A percentile compares a stretch with the other conserved stretches of the same genome.
phyloP scores from a whole-genome alignment of 805 yeast genomes.

The Kodamaea hsintzibuensis region DNA sequence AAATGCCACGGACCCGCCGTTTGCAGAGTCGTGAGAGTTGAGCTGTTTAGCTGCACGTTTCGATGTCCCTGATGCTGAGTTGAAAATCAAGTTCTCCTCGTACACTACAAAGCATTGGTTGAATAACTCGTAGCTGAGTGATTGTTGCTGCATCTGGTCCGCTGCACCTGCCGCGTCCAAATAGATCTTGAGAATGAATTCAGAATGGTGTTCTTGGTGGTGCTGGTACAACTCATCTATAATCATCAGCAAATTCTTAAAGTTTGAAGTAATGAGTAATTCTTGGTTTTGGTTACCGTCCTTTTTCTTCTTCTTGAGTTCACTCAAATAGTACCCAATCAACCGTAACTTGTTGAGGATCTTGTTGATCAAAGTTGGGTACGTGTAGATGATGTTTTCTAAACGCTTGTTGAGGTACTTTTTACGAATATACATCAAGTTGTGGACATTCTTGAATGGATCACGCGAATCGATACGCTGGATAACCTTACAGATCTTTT shows the following conservation, averaged over 20 bases:
- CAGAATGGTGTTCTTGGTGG: slow-evolving; percentile 33
- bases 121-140: slow-evolving; percentile 82
- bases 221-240: slow-evolving; percentile 62
- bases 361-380: slow-evolving; percentile 70
- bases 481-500: slow-evolving; percentile 65
- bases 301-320: slow-evolving; percentile 22
- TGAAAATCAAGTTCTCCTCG: slow-evolving; percentile 54
- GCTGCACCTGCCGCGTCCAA: slow-evolving; percentile 73
- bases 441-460: slow-evolving; percentile 36
- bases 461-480: slow-evolving; percentile 58
- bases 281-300: slow-evolving; percentile 6
- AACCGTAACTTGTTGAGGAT: slow-evolving; percentile 60
- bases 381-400: slow-evolving; percentile 60
- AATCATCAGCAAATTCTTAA: slow-evolving; percentile 71
- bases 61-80: slow-evolving; percentile 9
- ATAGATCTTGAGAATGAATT: slow-evolving; percentile 49
- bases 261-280: slow-evolving; percentile 48
- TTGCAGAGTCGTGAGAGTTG: slow-evolving; percentile 40
- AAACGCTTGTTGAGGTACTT: slow-evolving; percentile 56
- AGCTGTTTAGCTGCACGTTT: slow-evolving; percentile 8
- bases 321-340: slow-evolving; percentile 32
- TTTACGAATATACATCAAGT: slow-evolving; percentile 37
- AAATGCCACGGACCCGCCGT: slow-evolving; percentile 50
- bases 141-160: slow-evolving; percentile 71
- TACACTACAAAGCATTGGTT: slow-evolving; percentile 85